These are phyloP conservation scores for Saccharum hybrid DNA, from an alignment of 202 grass and related monocot species.

Conservation along the genomic window DNA sequence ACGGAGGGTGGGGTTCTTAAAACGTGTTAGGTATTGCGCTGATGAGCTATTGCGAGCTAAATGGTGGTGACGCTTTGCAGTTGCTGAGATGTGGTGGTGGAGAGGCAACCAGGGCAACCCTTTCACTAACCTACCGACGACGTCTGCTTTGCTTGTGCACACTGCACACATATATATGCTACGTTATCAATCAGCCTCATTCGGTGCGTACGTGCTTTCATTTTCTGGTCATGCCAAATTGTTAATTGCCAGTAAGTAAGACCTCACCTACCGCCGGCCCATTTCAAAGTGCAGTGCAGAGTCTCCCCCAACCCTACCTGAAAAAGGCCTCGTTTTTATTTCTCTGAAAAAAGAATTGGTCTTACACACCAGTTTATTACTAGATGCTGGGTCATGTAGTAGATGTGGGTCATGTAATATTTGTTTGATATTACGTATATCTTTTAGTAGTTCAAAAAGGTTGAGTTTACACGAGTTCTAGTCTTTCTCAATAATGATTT, in stretches of 20 bases:
- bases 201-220: not conserved
- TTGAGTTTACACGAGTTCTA: not conserved
- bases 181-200: constrained; percentile 4
- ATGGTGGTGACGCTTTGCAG: constrained; percentile 22
- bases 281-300: not conserved
- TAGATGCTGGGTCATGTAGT: too few relatives aligned
- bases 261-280: constrained; percentile 35
- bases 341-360: not conserved
- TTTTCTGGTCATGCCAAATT: constrained; percentile 25
- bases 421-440: not conserved
- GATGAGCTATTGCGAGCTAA: constrained; percentile 14
- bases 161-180: not conserved
- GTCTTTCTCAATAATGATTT: not conserved
- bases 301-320: not conserved
- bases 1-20: not conserved
- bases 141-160: not conserved
- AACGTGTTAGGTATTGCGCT: constrained; percentile 35
- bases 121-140: constrained; percentile 50
- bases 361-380: not conserved
- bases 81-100: constrained; percentile 42
- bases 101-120: constrained; percentile 35
- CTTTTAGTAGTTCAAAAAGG: not conserved
- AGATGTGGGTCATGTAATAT: constrained; percentile 27
- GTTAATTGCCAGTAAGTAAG: constrained; percentile 17
- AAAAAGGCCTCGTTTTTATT: not conserved